These are phyloP conservation scores for Tricholoma furcatifolium DNA, from an alignment of 768 basidiomycete species.

Conservation along the genomic window DNA sequence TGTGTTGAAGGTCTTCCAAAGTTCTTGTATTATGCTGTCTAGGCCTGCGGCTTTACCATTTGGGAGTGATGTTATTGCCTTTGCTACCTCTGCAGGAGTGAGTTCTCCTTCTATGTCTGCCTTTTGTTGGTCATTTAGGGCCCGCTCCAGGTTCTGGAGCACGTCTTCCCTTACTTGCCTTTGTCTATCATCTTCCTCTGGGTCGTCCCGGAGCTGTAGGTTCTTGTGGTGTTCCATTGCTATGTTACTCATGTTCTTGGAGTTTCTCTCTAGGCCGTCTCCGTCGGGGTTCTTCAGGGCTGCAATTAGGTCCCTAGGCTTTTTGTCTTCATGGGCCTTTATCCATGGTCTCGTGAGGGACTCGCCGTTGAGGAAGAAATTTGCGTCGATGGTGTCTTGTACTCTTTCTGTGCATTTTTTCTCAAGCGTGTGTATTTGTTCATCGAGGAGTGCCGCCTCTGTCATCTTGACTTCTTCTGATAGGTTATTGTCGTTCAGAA, in stretches of 20 bases:
- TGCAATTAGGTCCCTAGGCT: conserved; percentile 17
- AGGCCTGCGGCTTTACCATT: too few species aligned
- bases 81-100: too few species aligned
- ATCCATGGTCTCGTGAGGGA: too few species aligned
- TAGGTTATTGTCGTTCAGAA: neutral
- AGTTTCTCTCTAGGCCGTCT: neutral
- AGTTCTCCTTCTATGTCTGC: neutral
- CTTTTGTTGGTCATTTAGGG: neutral
- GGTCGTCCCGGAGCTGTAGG: conserved; percentile 26
- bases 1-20: too few species aligned
- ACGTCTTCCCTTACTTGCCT: neutral
- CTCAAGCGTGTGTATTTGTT: neutral
- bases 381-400: conserved; percentile 10
- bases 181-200: neutral
- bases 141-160: neutral
- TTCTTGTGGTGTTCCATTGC: conserved; percentile 26
- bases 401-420: conserved; percentile 3
- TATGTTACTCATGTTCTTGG: conserved; percentile 30
- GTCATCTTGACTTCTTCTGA: too few species aligned
- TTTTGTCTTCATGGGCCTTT: too few species aligned
- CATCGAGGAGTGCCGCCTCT: too few species aligned
- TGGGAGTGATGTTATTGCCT: conserved; percentile 14
- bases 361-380: too few species aligned
- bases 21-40: too few species aligned
- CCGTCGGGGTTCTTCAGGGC: conserved; percentile 5